A percentile compares a stretch with the other conserved stretches of the same genome.
These are phyloP conservation scores for Fusarium setosum DNA, from an alignment of 2,329 filamentous ascomycete species.

Conservation along the genomic window DNA sequence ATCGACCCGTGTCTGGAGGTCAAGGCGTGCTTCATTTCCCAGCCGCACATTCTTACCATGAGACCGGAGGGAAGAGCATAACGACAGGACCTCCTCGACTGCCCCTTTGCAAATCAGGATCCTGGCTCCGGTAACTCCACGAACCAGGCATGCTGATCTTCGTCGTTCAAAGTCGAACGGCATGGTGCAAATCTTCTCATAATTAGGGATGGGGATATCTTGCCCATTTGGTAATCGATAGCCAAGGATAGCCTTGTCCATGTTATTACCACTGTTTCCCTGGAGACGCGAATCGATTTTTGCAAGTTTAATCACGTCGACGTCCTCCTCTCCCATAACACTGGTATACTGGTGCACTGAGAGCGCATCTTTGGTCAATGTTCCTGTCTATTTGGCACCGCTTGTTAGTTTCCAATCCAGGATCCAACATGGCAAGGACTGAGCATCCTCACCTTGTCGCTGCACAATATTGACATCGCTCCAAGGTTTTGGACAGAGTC, in stretches of 20 bases:
- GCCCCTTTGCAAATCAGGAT: too few relatives aligned
- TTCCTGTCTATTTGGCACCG: conserved; percentile 44
- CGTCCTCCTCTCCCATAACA: conserved; percentile 24
- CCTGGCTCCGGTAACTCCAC: too few relatives aligned
- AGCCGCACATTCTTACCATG: too few relatives aligned
- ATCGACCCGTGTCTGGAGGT: too few relatives aligned
- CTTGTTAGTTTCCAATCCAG: too few relatives aligned
- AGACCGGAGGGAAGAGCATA: too few relatives aligned
- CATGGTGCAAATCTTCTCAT: background rate
- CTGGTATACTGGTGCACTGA: conserved; percentile 38
- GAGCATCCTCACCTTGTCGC: conserved; percentile 45
- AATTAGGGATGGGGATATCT: background rate
- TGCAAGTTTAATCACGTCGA: conserved; percentile 40
- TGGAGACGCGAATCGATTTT: conserved; percentile 42
- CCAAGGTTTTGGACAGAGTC: conserved; percentile 46
- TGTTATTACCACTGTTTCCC: conserved; percentile 43
- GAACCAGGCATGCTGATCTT: too few relatives aligned
- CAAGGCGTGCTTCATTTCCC: too few relatives aligned
- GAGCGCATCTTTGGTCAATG: conserved; percentile 45
- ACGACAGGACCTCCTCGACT: too few relatives aligned
- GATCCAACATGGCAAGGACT: too few relatives aligned
- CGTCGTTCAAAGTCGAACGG: too few relatives aligned
- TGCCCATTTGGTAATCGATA: background rate
- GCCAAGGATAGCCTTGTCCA: conserved; percentile 39
- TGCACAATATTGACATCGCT: conserved; percentile 45